Evolutionary conservation across 805 yeast species (phyloP).

Genomic region (Kuraishia borneana): DNA sequence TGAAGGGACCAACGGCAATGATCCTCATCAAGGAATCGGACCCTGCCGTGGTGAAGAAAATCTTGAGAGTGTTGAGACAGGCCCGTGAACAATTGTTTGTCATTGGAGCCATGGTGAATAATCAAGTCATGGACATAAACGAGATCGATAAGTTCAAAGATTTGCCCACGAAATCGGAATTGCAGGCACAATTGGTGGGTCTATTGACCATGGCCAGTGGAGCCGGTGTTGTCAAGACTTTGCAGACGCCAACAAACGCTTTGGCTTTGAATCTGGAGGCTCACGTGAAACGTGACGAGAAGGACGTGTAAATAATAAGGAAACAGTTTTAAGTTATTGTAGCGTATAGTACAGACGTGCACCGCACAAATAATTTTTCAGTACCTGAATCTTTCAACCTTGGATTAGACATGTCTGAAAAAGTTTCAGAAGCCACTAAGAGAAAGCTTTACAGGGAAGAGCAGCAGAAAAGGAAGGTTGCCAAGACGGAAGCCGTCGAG

Average conservation of each 20-base stretch:
- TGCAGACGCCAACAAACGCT: slow-evolving; percentile 55
- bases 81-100: slow-evolving; percentile 67
- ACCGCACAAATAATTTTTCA: neutral
- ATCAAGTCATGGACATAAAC: slow-evolving; percentile 39
- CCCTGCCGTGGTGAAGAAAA: slow-evolving; percentile 54
- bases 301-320: too few species aligned
- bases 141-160: slow-evolving; percentile 56
- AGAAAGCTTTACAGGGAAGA: slow-evolving; percentile 38
- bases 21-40: slow-evolving; percentile 58
- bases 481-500: slow-evolving; percentile 26
- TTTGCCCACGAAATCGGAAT: slow-evolving; percentile 57
- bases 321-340: neutral
- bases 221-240: slow-evolving; percentile 75
- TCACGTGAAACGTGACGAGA: slow-evolving; percentile 25
- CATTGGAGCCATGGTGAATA: slow-evolving; percentile 72
- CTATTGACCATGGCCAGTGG: slow-evolving; percentile 79
- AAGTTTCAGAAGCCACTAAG: too few species aligned
- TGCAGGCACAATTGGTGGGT: slow-evolving; percentile 78
- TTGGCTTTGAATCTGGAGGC: slow-evolving; percentile 69
- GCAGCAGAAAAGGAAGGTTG: slow-evolving; percentile 29
- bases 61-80: slow-evolving; percentile 48
- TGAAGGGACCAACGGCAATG: slow-evolving; percentile 81
- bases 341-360: neutral
- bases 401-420: too few species aligned
- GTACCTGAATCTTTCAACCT: neutral